Evolutionary conservation across 805 yeast genomes (phyloP), one percentile per base, ranked within the genome.

Genomic region (Metschnikowia anglica): DNA sequence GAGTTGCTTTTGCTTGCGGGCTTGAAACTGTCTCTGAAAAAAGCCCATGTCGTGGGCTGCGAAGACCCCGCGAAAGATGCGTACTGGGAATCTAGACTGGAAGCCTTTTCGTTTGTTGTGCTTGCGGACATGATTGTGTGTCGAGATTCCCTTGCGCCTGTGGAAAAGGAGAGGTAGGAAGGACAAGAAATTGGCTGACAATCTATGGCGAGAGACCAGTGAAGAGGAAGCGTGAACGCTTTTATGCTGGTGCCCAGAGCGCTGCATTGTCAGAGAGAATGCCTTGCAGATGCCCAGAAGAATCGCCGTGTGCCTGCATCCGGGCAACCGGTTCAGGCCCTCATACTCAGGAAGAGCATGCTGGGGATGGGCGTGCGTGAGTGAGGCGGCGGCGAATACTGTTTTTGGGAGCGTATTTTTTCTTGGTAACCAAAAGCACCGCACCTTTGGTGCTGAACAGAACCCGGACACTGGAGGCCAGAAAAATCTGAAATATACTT

Each of bases 11-110:
- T 15, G 23, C 34, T 40, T n/a, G 51, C 49, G 3, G 53, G 46
- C 36, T 46, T 44, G 40, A 52, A 52, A 20, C 49, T 44, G 41
- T 48, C 53, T 18, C 33, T 38, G 29, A 52, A 41, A 12, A 30
- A 27, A 12, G 43, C 8, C 53, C 53, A 50, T 11, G 19, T 31
- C n/a, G 37, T 19, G 25, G 49, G 47, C 39, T 41, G 46, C 42
- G 33, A 37, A 33, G 40, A 24, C 29, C 16, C 23, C n/a, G 39
- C 18, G 15, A 41, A 35, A 1, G 44, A 41, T 16, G 38, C 44
- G 16, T 16, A 23, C 15, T 41, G 40, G 11, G 39, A 35, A 17
- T 41, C 41, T 31, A 36, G 35, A 34, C 39, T 19, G 21, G 39
- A 35, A 13, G 27, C 30, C 37, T 46, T 46, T 23, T 42, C 46